These are phyloP conservation scores for Glarea lozoyensis DNA, from an alignment of 495 filamentous ascomycete genomes.

Conservation along the genomic window DNA sequence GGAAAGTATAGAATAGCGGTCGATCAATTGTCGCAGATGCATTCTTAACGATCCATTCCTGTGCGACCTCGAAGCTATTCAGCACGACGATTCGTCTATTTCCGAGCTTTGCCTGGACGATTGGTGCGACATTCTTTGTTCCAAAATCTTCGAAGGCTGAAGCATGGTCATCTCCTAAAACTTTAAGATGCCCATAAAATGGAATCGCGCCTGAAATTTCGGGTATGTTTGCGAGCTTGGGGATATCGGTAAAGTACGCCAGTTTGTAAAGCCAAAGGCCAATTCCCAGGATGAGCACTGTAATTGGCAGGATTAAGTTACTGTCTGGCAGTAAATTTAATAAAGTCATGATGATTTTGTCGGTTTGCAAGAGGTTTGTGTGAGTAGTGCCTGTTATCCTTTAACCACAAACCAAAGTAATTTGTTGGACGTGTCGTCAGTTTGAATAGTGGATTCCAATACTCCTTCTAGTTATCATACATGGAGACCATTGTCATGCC, in stretches of 20 bases:
- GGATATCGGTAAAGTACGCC: not conserved
- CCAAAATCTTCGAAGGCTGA: not conserved
- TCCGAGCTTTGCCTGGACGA: not conserved
- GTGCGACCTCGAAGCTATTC: not conserved
- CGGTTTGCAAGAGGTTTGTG: no score
- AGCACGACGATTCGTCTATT: not conserved
- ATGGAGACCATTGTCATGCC: no score
- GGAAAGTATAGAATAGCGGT: not conserved
- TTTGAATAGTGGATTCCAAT: no score
- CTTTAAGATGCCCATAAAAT: not conserved
- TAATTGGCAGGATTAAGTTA: not conserved
- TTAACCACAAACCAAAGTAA: no score
- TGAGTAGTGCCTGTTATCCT: no score
- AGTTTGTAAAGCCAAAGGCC: not conserved
- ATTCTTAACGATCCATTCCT: not conserved
- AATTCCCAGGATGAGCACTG: not conserved
- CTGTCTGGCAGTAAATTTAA: not conserved
- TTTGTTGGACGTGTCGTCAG: no score
- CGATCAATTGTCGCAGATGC: not conserved
- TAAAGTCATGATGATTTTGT: not conserved
- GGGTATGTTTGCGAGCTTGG: not conserved
- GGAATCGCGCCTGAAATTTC: not conserved
- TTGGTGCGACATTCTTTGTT: not conserved
- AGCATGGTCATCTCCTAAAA: not conserved
- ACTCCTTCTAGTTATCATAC: no score